Evolutionary conservation across 75 land plant genomes (phyloP), one percentile per base, ranked within the genome.

Genomic region (Sequoiadendron giganteum): DNA sequence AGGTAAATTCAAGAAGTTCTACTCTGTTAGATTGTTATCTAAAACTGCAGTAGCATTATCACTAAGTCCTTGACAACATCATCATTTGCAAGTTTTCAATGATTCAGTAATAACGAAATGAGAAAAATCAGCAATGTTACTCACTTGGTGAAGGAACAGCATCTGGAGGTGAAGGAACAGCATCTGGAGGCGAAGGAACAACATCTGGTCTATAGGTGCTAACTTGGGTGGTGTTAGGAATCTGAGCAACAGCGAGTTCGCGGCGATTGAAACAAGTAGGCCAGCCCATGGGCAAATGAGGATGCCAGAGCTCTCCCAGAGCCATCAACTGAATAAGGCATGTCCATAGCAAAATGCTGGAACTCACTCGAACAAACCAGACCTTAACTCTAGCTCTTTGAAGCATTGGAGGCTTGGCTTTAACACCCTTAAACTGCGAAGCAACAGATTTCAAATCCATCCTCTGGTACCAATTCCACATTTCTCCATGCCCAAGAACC

Each of bases 271-370:
- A 85, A 34, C 90, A 83, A 48, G 87, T 70, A 34, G 77, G 90
- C 70, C 70, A 65, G 81, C 7, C 43, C 86, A 16, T 38, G 7
- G 88, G 75, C 39, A 95, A 49, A 32, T 84, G 90, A 25, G 95
- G 94, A n/a, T 89, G 91, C 97, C 97, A 97, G 43, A 97, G 92
- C 90, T 94, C 92, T 7, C 94, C 96, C 19, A 94, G 88, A 14
- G 97, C 90, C 21, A 96, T 88, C 15, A 97, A 92, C 93, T 97
- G 99, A 55, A 94, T 90, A 40, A 94, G 86, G 86, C 97, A 97
- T 15, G 98, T 94, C 93, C 96, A 97, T 18, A 97, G 56, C 32
- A 95, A 70, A 79, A 97, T 94, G 90, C 95, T 90, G 25, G 97
- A 90, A 83, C 95, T 95, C 42, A 92, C 90, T 13, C 94, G 28